A percentile compares a stretch with the other conserved stretches of the same genome.
Evolutionary conservation across 345 rosid genomes (phyloP).

Genomic region (Raphanus raphanistrum): DNA sequence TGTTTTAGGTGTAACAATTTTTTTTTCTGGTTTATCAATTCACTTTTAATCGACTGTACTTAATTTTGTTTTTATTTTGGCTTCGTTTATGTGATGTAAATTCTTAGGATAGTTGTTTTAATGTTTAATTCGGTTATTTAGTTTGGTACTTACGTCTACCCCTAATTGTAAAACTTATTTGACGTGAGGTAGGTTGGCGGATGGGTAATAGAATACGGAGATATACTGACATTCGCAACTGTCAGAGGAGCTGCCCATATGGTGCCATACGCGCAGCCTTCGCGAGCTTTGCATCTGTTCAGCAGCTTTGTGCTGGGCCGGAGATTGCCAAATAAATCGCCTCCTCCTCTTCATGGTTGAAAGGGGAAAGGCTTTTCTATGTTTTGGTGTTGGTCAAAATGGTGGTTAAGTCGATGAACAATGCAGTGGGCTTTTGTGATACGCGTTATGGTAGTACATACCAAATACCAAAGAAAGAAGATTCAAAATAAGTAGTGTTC

Average conservation of each 20-base stretch:
- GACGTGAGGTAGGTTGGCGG: constrained; percentile 63
- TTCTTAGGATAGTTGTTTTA: too few species aligned
- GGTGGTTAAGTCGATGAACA: neutral
- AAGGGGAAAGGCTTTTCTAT: neutral
- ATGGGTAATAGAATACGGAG: constrained; percentile 81
- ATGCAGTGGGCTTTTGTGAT: neutral
- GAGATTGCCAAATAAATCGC: constrained; percentile 25
- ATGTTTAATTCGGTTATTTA: neutral
- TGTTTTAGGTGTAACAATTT: neutral
- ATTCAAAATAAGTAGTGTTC: too few species aligned
- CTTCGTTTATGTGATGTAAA: neutral
- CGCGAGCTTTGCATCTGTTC: neutral
- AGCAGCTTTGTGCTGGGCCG: neutral
- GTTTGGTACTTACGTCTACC: neutral
- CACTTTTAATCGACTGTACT: neutral
- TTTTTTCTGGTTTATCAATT: neutral
- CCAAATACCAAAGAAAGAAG: too few species aligned
- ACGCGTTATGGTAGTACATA: too few species aligned
- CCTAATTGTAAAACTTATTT: neutral
- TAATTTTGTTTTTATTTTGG: neutral
- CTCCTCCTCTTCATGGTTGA: constrained; percentile 41
- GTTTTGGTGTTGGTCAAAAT: neutral
- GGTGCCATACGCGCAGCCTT: constrained; percentile 78
- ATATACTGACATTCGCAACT: constrained; percentile 69
- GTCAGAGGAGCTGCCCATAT: constrained; percentile 93